A percentile compares a stretch with the other conserved stretches of the same genome.
Conservation (phyloP, 306 rosid genomes). For the Trichosanthes cucumerina region DNA sequence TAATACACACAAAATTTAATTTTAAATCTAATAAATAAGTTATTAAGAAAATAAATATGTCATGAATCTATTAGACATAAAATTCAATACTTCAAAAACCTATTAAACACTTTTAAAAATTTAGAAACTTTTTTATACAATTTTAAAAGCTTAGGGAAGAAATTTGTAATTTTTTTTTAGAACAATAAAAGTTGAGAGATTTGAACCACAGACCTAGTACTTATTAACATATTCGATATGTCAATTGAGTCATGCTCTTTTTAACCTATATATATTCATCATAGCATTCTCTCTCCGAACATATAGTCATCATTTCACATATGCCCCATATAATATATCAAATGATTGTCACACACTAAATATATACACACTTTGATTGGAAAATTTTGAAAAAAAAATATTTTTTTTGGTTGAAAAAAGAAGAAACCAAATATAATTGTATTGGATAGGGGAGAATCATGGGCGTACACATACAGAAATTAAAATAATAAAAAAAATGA, state of each 20-base stretch:
- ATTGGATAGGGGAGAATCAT: slow-evolving; percentile 5
- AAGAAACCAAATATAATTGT: not conserved
- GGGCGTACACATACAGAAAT: not conserved
- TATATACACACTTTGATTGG: not conserved
- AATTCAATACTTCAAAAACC: no score
- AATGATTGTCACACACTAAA: not conserved
- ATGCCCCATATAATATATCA: slow-evolving; percentile 5
- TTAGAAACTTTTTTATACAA: no score
- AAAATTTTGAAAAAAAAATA: not conserved
- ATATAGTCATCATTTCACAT: slow-evolving; percentile 3
- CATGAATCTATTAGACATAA: no score
- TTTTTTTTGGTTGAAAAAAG: not conserved
- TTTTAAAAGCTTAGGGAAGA: not conserved
- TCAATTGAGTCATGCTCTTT: no score
- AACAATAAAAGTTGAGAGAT: no score
- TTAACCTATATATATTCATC: not conserved
- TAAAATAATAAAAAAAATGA: not conserved
- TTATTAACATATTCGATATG: no score
- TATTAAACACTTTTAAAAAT: no score
- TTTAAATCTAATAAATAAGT: no score
- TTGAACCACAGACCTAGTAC: no score
- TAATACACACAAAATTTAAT: no score
- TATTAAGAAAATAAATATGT: no score
- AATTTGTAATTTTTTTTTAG: not conserved
- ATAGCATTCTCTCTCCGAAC: not conserved